A percentile compares a stretch with the other conserved stretches of the same genome.
Conservation (phyloP, 2,329 filamentous ascomycete genomes). For the Calonectria montana region DNA sequence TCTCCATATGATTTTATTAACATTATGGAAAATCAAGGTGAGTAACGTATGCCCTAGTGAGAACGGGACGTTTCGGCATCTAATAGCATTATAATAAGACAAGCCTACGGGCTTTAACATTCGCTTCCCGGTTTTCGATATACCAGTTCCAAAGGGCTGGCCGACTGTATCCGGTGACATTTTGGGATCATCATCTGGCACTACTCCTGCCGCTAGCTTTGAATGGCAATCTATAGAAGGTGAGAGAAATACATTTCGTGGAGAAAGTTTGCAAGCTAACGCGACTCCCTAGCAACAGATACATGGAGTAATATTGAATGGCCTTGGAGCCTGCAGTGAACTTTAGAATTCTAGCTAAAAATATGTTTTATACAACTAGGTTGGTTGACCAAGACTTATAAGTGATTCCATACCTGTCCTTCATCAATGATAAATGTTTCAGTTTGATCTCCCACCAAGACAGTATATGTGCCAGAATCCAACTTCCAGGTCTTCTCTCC, state of each 20-base stretch:
- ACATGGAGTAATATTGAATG: not conserved
- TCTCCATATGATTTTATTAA: not conserved
- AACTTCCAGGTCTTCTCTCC: constrained; percentile 20
- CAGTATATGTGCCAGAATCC: constrained; percentile 17
- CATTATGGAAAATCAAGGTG: not conserved
- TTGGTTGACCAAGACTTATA: not conserved
- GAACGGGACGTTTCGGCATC: not conserved
- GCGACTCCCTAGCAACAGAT: not conserved
- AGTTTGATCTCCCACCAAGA: not conserved
- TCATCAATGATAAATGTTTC: not conserved
- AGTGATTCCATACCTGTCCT: not conserved
- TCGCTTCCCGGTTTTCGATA: constrained; percentile 12
- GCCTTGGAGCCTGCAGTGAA: constrained; percentile 3
- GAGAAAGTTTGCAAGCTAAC: not conserved
- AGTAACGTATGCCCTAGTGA: not conserved
- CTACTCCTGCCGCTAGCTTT: not conserved
- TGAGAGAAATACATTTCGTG: not conserved
- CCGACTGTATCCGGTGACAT: not conserved
- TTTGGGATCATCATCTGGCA: not conserved
- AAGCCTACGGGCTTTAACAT: not conserved
- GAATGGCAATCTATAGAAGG: constrained; percentile 2
- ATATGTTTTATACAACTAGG: not conserved
- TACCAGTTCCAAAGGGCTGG: not conserved
- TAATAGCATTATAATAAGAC: not conserved
- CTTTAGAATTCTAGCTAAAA: not conserved